A percentile compares a stretch with the other conserved stretches of the same genome.
Evolutionary conservation across 2,329 filamentous ascomycete genomes (phyloP).

Genomic region (Trichoderma sp.): DNA sequence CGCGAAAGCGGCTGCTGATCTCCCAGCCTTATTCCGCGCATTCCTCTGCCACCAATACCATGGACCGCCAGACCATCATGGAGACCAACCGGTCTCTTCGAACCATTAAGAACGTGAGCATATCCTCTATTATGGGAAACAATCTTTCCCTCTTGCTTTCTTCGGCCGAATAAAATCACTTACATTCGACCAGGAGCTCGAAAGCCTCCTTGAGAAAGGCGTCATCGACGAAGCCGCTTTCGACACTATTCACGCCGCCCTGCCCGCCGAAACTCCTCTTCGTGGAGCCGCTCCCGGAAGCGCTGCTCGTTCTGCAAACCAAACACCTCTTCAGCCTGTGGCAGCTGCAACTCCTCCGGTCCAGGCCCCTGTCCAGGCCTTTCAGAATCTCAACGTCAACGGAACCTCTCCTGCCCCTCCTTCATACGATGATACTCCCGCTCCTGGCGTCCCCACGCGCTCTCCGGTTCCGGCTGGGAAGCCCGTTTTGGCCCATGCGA

Average conservation of each 20-base stretch:
- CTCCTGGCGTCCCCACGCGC: slow-evolving; percentile 42
- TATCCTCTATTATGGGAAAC: not conserved
- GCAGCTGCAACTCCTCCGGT: slow-evolving; percentile 32
- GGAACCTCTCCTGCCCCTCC: slow-evolving; percentile 45
- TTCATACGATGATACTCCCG: slow-evolving; percentile 50
- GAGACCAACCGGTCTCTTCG: slow-evolving; percentile 82
- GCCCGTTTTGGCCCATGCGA: slow-evolving; percentile 68
- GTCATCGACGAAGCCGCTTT: slow-evolving; percentile 75
- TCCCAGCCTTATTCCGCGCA: not conserved
- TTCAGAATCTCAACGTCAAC: slow-evolving; percentile 43
- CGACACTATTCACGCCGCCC: slow-evolving; percentile 68
- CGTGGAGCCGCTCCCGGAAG: slow-evolving; percentile 38
- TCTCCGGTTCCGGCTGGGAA: slow-evolving; percentile 34
- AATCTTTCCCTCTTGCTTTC: not conserved
- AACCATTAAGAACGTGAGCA: slow-evolving; percentile 76
- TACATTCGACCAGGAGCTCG: slow-evolving; percentile 68
- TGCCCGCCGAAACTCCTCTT: slow-evolving; percentile 66
- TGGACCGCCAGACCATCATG: slow-evolving; percentile 60
- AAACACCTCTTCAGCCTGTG: slow-evolving; percentile 32
- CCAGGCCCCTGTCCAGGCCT: slow-evolving; percentile 40
- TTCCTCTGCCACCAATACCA: slow-evolving; percentile 25
- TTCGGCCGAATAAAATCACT: not conserved
- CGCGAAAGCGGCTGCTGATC: not conserved
- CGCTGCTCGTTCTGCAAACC: slow-evolving; percentile 31
- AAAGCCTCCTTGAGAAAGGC: slow-evolving; percentile 79